phyloP scores from a whole-genome alignment of 192 early-diverging fungal genomes.

The Coemansia sp. region DNA sequence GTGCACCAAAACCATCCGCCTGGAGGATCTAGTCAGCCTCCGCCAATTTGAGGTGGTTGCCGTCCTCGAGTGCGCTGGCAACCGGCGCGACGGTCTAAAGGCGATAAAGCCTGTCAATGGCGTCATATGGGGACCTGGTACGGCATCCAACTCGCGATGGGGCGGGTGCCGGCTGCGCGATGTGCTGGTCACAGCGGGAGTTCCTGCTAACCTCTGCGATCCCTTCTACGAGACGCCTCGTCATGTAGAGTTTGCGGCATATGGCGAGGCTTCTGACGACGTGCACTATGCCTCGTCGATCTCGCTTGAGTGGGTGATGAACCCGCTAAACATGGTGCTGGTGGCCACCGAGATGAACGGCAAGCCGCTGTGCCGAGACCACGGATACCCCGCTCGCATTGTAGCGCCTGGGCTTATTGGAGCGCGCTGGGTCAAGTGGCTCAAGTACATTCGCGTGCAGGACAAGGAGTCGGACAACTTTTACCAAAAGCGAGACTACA shows the following conservation, averaged over 20 bases:
- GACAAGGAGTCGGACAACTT: slow-evolving; percentile 60
- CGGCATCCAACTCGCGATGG: slow-evolving; percentile 79
- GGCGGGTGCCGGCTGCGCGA: slow-evolving; percentile 74
- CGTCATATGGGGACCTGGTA: slow-evolving; percentile 77
- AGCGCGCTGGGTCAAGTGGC: slow-evolving; percentile 86
- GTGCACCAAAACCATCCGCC: slow-evolving; percentile 38
- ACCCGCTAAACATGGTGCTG: slow-evolving; percentile 67
- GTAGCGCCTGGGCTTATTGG: slow-evolving; percentile 89
- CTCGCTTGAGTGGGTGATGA: slow-evolving; percentile 62
- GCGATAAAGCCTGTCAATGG: slow-evolving; percentile 75
- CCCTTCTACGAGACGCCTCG: slow-evolving; percentile 44
- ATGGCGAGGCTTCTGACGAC: slow-evolving; percentile 68
- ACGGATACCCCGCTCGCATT: slow-evolving; percentile 84
- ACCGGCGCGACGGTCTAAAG: slow-evolving; percentile 77
- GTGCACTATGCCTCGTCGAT: slow-evolving; percentile 79
- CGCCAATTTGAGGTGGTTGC: slow-evolving; percentile 61
- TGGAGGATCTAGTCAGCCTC: slow-evolving; percentile 59
- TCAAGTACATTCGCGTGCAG: slow-evolving; percentile 60
- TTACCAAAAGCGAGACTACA: slow-evolving; percentile 84
- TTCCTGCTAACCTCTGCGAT: slow-evolving; percentile 54
- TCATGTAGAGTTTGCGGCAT: slow-evolving; percentile 65
- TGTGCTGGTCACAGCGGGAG: slow-evolving; percentile 64
- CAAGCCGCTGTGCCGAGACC: slow-evolving; percentile 67
- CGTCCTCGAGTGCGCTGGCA: slow-evolving; percentile 82
- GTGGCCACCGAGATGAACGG: slow-evolving; percentile 85